phyloP scores from a whole-genome alignment of 2,329 filamentous ascomycete genomes.

The Xylariomycetidae sp. region DNA sequence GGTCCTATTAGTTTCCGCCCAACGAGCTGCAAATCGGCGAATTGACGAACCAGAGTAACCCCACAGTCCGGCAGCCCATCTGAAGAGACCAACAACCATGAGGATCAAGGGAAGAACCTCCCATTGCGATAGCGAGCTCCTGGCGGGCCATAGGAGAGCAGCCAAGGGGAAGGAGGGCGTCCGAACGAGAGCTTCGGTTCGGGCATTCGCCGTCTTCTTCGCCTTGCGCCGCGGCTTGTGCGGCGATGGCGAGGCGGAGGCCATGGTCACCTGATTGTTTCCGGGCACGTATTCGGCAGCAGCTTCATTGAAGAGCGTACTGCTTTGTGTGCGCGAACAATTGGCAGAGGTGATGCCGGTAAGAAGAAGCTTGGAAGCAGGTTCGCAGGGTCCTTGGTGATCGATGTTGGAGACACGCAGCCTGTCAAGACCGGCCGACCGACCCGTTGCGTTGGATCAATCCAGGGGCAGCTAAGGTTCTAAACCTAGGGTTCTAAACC shows the following conservation, averaged over 20 bases:
- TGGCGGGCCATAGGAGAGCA: slow-evolving; percentile 89
- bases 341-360: too few relatives aligned
- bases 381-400: too few relatives aligned
- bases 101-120: slow-evolving; percentile 80
- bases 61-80: slow-evolving; percentile 90
- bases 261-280: slow-evolving; percentile 36
- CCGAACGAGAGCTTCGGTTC: slow-evolving; percentile 41
- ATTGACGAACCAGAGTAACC: slow-evolving; percentile 73
- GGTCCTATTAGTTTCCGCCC: neutral
- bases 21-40: too few relatives aligned
- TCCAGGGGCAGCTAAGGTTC: too few relatives aligned
- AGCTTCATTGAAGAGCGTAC: slow-evolving; percentile 17
- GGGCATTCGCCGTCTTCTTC: slow-evolving; percentile 39
- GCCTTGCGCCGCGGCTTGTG: slow-evolving; percentile 55
- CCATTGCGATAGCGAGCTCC: slow-evolving; percentile 84
- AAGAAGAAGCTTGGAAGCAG: too few relatives aligned
- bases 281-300: slow-evolving; percentile 4
- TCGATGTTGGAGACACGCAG: too few relatives aligned
- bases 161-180: slow-evolving; percentile 81
- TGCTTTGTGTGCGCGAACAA: too few relatives aligned
- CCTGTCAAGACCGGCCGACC: too few relatives aligned
- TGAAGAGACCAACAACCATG: slow-evolving; percentile 84
- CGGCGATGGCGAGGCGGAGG: slow-evolving; percentile 42
- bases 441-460: too few relatives aligned
- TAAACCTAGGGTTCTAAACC: too few relatives aligned